These are phyloP conservation scores for Botrytis hyacinthi DNA, from an alignment of 2,329 filamentous ascomycete species.

Conservation along the genomic window DNA sequence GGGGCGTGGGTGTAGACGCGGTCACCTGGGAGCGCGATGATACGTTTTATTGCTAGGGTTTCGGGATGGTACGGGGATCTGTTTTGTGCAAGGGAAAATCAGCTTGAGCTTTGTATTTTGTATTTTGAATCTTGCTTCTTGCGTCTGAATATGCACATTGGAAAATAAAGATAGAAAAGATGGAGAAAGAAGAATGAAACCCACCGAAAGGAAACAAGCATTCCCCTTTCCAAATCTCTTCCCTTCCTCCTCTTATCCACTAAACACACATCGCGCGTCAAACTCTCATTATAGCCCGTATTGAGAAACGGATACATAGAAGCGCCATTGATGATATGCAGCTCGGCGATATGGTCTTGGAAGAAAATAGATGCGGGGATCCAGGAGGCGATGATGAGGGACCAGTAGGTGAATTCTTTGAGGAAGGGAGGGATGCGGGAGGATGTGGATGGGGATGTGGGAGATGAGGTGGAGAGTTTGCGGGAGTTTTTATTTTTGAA, in stretches of 20 bases:
- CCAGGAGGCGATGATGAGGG: constrained; percentile 58
- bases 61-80: constrained; percentile 73
- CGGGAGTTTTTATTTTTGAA: not conserved
- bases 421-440: constrained; percentile 24
- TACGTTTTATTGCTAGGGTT: constrained; percentile 71
- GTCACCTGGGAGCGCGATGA: constrained; percentile 80
- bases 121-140: not conserved
- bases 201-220: constrained; percentile 70
- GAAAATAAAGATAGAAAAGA: not conserved
- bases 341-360: constrained; percentile 58
- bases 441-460: not conserved
- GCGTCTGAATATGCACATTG: not conserved
- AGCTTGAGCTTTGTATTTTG: not conserved
- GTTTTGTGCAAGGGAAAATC: not conserved
- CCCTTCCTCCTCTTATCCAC: constrained; percentile 59
- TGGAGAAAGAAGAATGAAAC: constrained; percentile 29
- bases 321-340: constrained; percentile 56
- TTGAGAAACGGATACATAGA: constrained; percentile 82
- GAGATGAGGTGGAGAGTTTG: not conserved
- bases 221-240: constrained; percentile 62
- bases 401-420: constrained; percentile 44
- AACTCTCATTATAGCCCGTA: constrained; percentile 57
- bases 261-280: constrained; percentile 54
- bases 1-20: constrained; percentile 59
- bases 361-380: constrained; percentile 61